Conservation (phyloP, 2,329 filamentous ascomycete genomes). For the Apiospora marii region DNA sequence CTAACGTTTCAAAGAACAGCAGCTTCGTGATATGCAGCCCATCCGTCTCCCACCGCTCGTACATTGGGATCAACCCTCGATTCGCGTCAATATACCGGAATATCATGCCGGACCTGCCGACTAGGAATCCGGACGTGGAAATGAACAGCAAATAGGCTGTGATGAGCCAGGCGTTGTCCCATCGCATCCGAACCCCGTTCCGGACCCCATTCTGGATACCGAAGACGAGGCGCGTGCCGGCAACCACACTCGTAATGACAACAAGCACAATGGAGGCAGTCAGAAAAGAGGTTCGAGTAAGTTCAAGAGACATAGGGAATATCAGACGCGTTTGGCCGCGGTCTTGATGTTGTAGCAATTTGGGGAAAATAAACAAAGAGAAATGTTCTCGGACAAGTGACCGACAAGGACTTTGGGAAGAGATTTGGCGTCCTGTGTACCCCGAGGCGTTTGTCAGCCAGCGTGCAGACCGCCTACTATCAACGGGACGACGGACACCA, state of each 20-base stretch:
- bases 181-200: background rate
- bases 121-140: background rate
- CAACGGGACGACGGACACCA: too few relatives aligned
- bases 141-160: background rate
- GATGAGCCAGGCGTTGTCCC: constrained; percentile 3
- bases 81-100: background rate
- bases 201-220: background rate
- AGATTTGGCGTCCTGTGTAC: background rate
- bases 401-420: background rate
- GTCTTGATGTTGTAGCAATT: background rate
- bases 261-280: background rate
- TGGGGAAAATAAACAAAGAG: background rate
- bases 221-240: background rate
- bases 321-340: background rate
- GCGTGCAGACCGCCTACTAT: too few relatives aligned
- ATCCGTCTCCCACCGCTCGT: background rate
- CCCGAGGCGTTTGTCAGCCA: too few relatives aligned
- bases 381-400: too few relatives aligned
- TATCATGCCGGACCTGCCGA: background rate
- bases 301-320: background rate
- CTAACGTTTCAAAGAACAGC: background rate
- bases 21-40: background rate
- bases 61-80: background rate
- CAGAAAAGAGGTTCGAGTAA: background rate
- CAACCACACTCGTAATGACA: background rate